A percentile compares a stretch with the other conserved stretches of the same genome.
These are phyloP conservation scores for Monilinia laxa DNA, from an alignment of 2,329 filamentous ascomycete species.

Conservation along the genomic window DNA sequence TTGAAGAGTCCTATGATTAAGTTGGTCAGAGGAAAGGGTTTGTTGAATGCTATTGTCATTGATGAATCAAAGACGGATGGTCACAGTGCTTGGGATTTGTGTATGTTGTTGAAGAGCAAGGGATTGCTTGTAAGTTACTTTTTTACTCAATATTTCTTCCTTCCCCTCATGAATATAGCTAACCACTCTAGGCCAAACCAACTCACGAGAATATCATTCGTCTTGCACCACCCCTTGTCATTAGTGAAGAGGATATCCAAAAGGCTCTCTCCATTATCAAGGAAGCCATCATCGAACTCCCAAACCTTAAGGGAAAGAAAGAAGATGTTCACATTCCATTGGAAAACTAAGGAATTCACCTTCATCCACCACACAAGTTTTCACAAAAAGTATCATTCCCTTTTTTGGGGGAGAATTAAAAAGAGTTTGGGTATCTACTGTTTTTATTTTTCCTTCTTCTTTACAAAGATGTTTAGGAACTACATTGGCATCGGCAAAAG, in stretches of 20 bases:
- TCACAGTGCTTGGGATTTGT: constrained; percentile 92
- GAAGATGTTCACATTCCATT: constrained; percentile 55
- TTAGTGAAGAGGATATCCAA: constrained; percentile 82
- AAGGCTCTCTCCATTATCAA: constrained; percentile 76
- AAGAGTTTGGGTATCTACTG: constrained; percentile 17
- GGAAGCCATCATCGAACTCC: constrained; percentile 78
- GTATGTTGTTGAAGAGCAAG: constrained; percentile 92
- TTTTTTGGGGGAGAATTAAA: not conserved
- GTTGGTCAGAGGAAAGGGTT: constrained; percentile 82
- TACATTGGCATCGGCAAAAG: constrained; percentile 15
- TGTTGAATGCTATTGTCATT: constrained; percentile 94
- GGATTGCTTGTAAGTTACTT: constrained; percentile 73
- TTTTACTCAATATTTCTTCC: not conserved
- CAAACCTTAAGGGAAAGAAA: constrained; percentile 58
- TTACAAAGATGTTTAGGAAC: constrained; percentile 17
- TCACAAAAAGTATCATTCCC: not conserved
- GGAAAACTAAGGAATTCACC: constrained; percentile 4
- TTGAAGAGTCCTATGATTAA: constrained; percentile 80
- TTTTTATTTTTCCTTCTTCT: constrained; percentile 3
- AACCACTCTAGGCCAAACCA: constrained; percentile 74
- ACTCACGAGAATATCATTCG: constrained; percentile 99
- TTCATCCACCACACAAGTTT: not conserved
- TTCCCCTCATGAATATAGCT: not conserved
- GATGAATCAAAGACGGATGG: constrained; percentile 84
- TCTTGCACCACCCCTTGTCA: constrained; percentile 93